Base-by-base conservation (phyloP, 495 filamentous ascomycete genomes). In the Wilcoxina mikolae region DNA sequence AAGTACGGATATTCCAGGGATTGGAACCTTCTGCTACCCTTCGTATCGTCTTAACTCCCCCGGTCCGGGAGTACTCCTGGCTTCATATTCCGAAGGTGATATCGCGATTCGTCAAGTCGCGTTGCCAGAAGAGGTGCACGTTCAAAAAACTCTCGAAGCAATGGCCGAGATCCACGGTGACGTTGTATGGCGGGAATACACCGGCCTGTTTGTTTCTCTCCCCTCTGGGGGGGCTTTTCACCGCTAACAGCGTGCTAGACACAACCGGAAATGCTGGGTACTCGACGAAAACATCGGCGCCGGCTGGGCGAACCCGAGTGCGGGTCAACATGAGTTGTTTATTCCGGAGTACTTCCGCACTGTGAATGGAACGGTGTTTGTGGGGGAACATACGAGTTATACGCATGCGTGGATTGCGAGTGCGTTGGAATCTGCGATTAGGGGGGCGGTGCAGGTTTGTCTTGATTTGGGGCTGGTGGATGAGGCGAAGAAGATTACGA, bases 341-440 rank as follows among this genome's bases (percentile, higher is more conserved):
- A 67, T 84, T 15, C 82, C 82, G 0, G 78, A 80, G 50, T 84
- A 79, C 54, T 84, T 80, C 55, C 72, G 82, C 65, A 84, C 81
- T 0, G 78, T 83, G 61, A 73, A 75, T 39, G 75, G 76, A 51
- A 77, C 79, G 33, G 76, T 84, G 33, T 84, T 84, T 49, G 70
- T 84, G 3, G 81, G 81, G 15, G 81, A 85, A 67, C 81, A 84
- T 62, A 84, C 81, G 0, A 77, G 74, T 44, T 84, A 81, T 65
- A 84, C 81, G n/a, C 81, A 84, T 61, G 80, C 80, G 3, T 85
- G 81, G 81, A 83, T 85, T 44, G 78, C 79, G 23, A 76, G 75
- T 2, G 81, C 81, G 4, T 65, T 85, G 25, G 81, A 84, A 62
- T 79, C 76, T 18, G 81, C 78, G 0, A 78, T 84, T 20, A 68